phyloP scores from a whole-genome alignment of 78 protist genomes.

The Dictyostelium intermedium region DNA sequence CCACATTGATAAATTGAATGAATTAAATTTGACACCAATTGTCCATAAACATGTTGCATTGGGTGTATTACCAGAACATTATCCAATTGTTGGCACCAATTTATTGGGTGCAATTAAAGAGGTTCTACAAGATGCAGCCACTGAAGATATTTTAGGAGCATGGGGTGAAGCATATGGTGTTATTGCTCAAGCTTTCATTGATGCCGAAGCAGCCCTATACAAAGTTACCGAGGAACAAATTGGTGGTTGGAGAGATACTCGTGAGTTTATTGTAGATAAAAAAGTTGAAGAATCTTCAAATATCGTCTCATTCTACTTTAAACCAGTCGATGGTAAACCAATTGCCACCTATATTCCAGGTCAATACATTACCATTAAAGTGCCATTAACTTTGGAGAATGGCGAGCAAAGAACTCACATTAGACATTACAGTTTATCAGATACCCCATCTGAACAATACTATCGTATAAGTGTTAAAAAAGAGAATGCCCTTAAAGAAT shows the following conservation, averaged over 20 bases:
- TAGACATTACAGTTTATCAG: conserved; percentile 24
- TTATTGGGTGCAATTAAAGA: conserved; percentile 17
- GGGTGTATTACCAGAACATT: conserved; percentile 37
- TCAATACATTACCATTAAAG: conserved; percentile 32
- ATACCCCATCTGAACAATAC: not conserved
- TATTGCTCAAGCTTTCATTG: conserved; percentile 17
- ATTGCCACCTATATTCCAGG: conserved; percentile 40
- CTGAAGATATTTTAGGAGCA: conserved; percentile 8
- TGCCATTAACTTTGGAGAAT: not conserved
- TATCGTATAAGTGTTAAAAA: conserved; percentile 48
- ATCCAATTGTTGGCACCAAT: conserved; percentile 34
- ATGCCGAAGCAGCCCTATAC: conserved; percentile 13
- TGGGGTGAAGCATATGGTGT: conserved; percentile 38
- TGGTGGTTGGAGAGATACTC: conserved; percentile 48
- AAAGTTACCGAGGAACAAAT: not conserved
- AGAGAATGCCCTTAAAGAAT: not conserved
- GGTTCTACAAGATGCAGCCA: not conserved
- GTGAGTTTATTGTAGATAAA: conserved; percentile 9
- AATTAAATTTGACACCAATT: not conserved
- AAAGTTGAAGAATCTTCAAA: not conserved
- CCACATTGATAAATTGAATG: conserved; percentile 21
- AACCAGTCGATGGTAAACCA: conserved; percentile 13
- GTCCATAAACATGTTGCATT: conserved; percentile 44
- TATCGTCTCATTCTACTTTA: conserved; percentile 7
- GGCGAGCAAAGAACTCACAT: not conserved